These are phyloP conservation scores for Musa beccarii DNA, from an alignment of 176 grass and related monocot species.

Conservation along the genomic window DNA sequence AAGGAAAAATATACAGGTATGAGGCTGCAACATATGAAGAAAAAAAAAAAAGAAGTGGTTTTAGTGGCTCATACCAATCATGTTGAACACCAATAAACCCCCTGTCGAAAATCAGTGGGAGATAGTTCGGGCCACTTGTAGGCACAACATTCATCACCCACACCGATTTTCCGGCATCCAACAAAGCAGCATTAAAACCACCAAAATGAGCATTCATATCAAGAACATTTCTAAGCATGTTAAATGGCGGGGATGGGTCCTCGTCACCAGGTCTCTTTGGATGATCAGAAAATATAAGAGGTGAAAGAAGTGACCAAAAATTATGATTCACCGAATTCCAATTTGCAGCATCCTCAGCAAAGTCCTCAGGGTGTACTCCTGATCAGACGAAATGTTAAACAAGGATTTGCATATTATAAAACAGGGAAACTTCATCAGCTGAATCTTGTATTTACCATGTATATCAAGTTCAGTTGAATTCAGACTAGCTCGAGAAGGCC, in stretches of 20 bases:
- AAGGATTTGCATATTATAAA: constrained; percentile 4
- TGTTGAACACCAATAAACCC: constrained; percentile 92
- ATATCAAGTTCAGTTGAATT: constrained; percentile 84
- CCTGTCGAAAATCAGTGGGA: constrained; percentile 80
- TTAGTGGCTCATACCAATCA: constrained; percentile 54
- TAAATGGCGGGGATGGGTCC: constrained; percentile 90
- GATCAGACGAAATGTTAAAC: constrained; percentile 10
- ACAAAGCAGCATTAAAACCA: constrained; percentile 92
- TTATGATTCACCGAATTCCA: constrained; percentile 73
- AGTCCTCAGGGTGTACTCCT: constrained; percentile 67
- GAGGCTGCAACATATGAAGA: neutral
- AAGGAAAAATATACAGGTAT: neutral
- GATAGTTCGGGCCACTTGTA: constrained; percentile 55
- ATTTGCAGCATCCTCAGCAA: constrained; percentile 60
- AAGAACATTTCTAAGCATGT: constrained; percentile 97
- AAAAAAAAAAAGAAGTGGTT: neutral
- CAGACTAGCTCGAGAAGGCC: constrained; percentile 65
- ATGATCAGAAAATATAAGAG: constrained; percentile 98
- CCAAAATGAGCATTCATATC: constrained; percentile 97
- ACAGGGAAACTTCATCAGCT: neutral
- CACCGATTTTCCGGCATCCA: constrained; percentile 72
- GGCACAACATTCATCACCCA: constrained; percentile 99
- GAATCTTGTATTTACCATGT: constrained; percentile 42
- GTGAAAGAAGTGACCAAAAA: constrained; percentile 95
- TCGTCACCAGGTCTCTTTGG: constrained; percentile 98